Evolutionary conservation across 768 basidiomycete genomes (phyloP), one percentile per base, ranked within the genome.

Genomic region (Cystobasidium tubakii): DNA sequence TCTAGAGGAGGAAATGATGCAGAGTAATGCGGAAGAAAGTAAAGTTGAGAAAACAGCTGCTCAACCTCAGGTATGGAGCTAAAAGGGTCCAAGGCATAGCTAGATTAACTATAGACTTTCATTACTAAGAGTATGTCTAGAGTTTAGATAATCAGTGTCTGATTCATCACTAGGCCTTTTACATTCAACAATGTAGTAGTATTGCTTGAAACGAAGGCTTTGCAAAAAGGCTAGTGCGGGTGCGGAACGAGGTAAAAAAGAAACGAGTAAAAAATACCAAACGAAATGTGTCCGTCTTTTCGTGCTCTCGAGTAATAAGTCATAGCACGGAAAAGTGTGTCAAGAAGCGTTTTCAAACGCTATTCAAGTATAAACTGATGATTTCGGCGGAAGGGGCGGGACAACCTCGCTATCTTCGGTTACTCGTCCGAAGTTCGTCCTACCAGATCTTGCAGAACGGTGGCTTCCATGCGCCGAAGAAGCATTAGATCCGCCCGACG

Each of bases 1-100:
- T 4, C 63, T 65, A 43, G 63, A 65, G 36, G 33, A 43, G 39
- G 63, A 65, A 46, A 65, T 65, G 63, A 39, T 39, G 63, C 36
- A 65, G 23, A 46, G 36, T 36, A 65, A 65, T 27, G 27, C 23
- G 15, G 33, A 42, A 27, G 63, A 39, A 23, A 46, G 12, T n/a
- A 25, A 27, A 13, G 39, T 36, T 19, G 33, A 34, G 39, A 43
- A 65, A 29, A 65, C 25, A 46, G 63, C 25, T 13, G 34, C 63
- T 19, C 63, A 65, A 29, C 63, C 63, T 65, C 63, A 65, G 23
- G 21, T 65, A 2, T 65, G 63, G 63, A 65, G 63, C 23, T 65
- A 33, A 65, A 13, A 21, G 6, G 4, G 57, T 50, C n/a, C 3
- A 3, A 50, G 46, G 46, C 46, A 4, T 17, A 19, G n/a, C n/a